phyloP scores from a whole-genome alignment of 345 rosid genomes.

The Melaleuca alternifolia region DNA sequence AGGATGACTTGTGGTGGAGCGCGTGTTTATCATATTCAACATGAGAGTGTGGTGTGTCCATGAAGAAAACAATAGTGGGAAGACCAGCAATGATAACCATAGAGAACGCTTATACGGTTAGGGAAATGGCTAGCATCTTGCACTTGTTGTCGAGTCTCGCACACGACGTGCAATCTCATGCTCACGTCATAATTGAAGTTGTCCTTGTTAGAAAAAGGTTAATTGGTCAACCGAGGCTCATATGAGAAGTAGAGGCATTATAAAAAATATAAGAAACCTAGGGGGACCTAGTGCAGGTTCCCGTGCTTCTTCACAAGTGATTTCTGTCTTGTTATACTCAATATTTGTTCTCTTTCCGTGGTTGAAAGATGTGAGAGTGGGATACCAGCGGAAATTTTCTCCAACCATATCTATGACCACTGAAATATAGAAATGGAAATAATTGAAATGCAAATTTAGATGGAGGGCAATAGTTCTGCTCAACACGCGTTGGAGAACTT shows the following conservation, averaged over 20 bases:
- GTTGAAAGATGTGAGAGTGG: too few relatives aligned
- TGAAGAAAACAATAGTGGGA: background rate
- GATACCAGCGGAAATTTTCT: rapidly evolving
- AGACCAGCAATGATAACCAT: background rate
- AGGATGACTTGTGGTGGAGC: background rate
- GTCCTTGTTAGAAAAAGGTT: background rate
- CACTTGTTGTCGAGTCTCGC: background rate
- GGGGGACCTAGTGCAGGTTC: background rate
- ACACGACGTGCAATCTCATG: background rate
- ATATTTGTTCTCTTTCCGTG: too few relatives aligned
- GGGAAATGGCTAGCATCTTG: background rate
- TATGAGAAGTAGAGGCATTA: background rate
- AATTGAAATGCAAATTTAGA: background rate
- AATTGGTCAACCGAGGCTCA: background rate
- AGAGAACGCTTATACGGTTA: background rate
- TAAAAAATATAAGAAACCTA: background rate
- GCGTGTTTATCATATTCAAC: background rate
- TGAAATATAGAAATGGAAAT: background rate
- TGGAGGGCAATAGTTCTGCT: background rate
- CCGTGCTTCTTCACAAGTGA: background rate
- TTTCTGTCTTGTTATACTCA: background rate
- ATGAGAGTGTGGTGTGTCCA: background rate
- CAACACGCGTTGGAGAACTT: background rate
- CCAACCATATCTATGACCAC: background rate
- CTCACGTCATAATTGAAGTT: background rate